phyloP scores from a whole-genome alignment of 2,329 filamentous ascomycete genomes.

The Fusarium drepaniforme region DNA sequence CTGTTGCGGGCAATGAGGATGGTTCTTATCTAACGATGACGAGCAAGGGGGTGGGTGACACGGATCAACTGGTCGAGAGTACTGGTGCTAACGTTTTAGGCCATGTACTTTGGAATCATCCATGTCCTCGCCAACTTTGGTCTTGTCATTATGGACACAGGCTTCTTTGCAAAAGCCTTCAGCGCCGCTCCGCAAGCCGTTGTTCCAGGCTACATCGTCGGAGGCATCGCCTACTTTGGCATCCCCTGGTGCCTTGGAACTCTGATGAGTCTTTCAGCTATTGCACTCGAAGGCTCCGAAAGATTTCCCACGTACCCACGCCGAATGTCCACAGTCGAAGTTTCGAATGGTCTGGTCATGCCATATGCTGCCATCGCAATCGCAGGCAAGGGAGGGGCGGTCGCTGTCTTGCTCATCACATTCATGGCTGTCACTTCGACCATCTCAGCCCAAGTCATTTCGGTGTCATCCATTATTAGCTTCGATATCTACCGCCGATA shows the following conservation, averaged over 20 bases:
- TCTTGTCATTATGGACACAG: slow-evolving; percentile 66
- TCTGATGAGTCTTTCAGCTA: slow-evolving; percentile 60
- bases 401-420: slow-evolving; percentile 74
- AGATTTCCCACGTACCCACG: slow-evolving; percentile 67
- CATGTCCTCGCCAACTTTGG: slow-evolving; percentile 64
- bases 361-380: slow-evolving; percentile 78
- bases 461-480: slow-evolving; percentile 65
- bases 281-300: slow-evolving; percentile 60
- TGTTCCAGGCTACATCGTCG: slow-evolving; percentile 65
- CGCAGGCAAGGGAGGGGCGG: slow-evolving; percentile 77
- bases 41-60: slow-evolving; percentile 59
- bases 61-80: too few relatives aligned
- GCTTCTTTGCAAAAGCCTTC: slow-evolving; percentile 66
- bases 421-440: slow-evolving; percentile 82
- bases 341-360: slow-evolving; percentile 76
- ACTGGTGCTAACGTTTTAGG: slow-evolving; percentile 46
- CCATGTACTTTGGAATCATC: slow-evolving; percentile 63
- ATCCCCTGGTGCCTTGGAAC: slow-evolving; percentile 67
- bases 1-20: slow-evolving; percentile 63
- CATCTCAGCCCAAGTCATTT: slow-evolving; percentile 64
- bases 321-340: slow-evolving; percentile 69
- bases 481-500: slow-evolving; percentile 67
- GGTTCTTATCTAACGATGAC: slow-evolving; percentile 68
- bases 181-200: slow-evolving; percentile 59
- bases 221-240: slow-evolving; percentile 65